Conservation (phyloP, 192 early-diverging fungal genomes). For the Coemansia interrupta region DNA sequence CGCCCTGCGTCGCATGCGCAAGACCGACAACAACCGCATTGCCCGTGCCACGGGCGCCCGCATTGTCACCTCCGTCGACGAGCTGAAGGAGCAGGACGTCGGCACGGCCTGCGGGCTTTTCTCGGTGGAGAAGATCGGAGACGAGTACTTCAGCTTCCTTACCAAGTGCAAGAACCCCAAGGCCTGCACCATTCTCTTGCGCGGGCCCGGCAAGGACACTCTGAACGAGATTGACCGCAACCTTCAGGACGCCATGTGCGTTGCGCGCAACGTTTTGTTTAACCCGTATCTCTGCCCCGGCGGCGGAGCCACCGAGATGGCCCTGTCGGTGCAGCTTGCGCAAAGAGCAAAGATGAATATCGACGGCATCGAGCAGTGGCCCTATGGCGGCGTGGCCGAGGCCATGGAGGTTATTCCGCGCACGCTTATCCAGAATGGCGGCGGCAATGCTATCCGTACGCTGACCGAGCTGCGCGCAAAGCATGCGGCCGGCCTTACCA, state of each 20-base stretch:
- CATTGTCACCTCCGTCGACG: conserved; percentile 94
- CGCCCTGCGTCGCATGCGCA: conserved; percentile 93
- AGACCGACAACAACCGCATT: conserved; percentile 99
- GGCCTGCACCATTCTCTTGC: conserved; percentile 95
- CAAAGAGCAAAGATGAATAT: conserved; percentile 83
- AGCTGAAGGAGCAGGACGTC: conserved; percentile 93
- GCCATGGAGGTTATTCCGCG: conserved; percentile 97
- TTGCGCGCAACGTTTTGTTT: conserved; percentile 97
- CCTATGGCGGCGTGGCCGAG: conserved; percentile 91
- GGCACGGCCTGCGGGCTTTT: conserved; percentile 94
- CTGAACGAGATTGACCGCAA: conserved; percentile 98
- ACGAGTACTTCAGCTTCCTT: conserved; percentile 98
- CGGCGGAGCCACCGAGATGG: conserved; percentile 98
- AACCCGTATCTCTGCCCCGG: conserved; percentile 90
- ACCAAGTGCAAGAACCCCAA: conserved; percentile 94
- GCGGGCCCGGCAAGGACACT: conserved; percentile 96
- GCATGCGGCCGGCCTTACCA: conserved; percentile 81
- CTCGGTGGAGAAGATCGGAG: conserved; percentile 94
- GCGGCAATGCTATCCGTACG: conserved; percentile 95
- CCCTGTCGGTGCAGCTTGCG: conserved; percentile 79
- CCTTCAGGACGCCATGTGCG: conserved; percentile 97
- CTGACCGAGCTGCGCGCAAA: conserved; percentile 94
- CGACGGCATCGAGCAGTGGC: conserved; percentile 92
- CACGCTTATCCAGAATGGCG: conserved; percentile 98
- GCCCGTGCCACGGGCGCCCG: conserved; percentile 95